Evolutionary conservation across 2,329 filamentous ascomycete species (phyloP), one percentile per base, ranked within the genome.

Genomic region (Colletotrichum sp.): DNA sequence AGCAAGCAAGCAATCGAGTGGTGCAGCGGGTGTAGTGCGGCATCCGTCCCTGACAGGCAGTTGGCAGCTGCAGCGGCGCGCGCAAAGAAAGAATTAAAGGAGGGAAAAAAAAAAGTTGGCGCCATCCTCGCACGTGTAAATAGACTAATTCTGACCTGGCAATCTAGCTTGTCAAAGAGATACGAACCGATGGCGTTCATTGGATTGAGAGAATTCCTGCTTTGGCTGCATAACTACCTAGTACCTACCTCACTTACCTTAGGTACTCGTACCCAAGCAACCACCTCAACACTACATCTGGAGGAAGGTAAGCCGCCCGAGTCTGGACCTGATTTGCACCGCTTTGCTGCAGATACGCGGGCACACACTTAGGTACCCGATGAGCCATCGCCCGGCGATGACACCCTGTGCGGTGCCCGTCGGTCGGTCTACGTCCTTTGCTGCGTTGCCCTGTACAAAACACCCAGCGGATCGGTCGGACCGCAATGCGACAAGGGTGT

Each of bases 401-500:
- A 16, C 63, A 70, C 59, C 38, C 38, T 24, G 43, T 61, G 59
- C 70, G 69, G 24, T 36, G 34, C 68, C 58, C 29, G 36, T 31
- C 54, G 5, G 21, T 27, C 54, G 54, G 21, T 29, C 24, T 13
- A 16, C 36, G 24, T 1, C 31, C 34, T 54, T n/a, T 54, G 16
- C 38, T 54, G 7, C 11, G 29, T 33, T 54, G 57, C 65, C 70
- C 70, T 72, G 65, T 72, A 33, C 27, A 63, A 72, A 72, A 36
- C 34, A 34, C 29, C 43, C 27, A 24, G 51, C 70, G 70, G 66
- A 69, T 72, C 70, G 21, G 58, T 69, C 66, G 70, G 70, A 54
- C 58, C 70, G 51, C 38, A 34, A n/a, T 6, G 18, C 6, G 36
- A 58, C 27, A 16, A 21, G 43, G 43, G 15, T 36, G 33, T 33